These are phyloP conservation scores for Gossypium lobatum DNA, from an alignment of 441 rosid genomes.

Conservation along the genomic window DNA sequence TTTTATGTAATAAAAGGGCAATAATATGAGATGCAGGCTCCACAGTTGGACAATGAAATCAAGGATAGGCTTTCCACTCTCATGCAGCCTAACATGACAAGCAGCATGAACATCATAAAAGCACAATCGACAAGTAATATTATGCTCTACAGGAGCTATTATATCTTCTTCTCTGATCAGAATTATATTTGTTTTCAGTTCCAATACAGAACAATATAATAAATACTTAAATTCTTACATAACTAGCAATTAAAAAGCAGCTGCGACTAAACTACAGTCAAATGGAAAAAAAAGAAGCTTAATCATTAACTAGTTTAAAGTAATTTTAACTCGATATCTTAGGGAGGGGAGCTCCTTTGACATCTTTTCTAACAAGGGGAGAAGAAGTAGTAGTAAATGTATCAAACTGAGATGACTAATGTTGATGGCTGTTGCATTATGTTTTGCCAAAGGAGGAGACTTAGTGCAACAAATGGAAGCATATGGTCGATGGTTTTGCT, in stretches of 20 bases:
- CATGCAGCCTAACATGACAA: slow-evolving; percentile 56
- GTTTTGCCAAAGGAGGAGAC: no score
- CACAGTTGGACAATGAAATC: slow-evolving; percentile 87
- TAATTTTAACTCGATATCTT: no score
- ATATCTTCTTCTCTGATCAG: slow-evolving; percentile 56
- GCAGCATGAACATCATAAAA: slow-evolving; percentile 89
- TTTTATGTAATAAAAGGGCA: slow-evolving; percentile 83
- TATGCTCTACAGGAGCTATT: slow-evolving; percentile 41
- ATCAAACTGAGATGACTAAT: no score
- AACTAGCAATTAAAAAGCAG: not conserved
- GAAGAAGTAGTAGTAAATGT: no score
- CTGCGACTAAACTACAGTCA: no score
- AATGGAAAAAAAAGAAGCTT: no score
- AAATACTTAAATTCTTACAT: not conserved
- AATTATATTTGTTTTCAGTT: slow-evolving; percentile 66
- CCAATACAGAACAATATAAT: slow-evolving; percentile 19
- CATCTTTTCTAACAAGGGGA: no score
- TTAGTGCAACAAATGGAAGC: no score
- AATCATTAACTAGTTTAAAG: no score
- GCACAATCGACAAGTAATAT: slow-evolving; percentile 45
- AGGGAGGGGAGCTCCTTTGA: no score
- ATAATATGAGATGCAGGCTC: slow-evolving; percentile 94
- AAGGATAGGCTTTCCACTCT: slow-evolving; percentile 66
- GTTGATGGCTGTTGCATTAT: no score
- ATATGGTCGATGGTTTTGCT: no score